phyloP scores from a whole-genome alignment of 2,329 filamentous ascomycete genomes.

The Neonectria punicea region DNA sequence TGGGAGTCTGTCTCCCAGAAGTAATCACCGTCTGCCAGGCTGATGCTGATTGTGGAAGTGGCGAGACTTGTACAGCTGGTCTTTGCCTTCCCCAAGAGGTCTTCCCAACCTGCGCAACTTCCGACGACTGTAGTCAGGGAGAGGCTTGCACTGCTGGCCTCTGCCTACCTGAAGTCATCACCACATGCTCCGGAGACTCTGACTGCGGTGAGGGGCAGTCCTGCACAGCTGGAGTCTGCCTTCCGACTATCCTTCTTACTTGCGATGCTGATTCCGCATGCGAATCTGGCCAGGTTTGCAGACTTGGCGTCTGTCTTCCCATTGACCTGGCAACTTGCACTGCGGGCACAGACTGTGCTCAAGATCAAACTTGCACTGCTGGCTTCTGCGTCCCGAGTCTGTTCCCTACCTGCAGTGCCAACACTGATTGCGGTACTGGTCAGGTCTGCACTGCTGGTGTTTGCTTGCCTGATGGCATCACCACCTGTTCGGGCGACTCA shows the following conservation, averaged over 20 bases:
- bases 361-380: constrained; percentile 1
- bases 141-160: constrained; percentile 5
- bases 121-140: neutral
- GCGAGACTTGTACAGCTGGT: neutral
- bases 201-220: neutral
- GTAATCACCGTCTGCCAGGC: constrained; percentile 2
- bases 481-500: neutral
- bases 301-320: constrained; percentile 2
- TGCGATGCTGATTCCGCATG: neutral
- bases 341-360: neutral
- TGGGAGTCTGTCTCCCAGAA: neutral
- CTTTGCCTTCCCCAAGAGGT: constrained; percentile 1
- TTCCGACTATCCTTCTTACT: neutral
- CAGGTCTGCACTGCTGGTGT: neutral
- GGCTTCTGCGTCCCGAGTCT: constrained; percentile 7
- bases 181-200: neutral
- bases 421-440: neutral
- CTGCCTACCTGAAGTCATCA: neutral
- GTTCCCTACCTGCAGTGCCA: neutral
- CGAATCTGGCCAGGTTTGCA: neutral
- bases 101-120: neutral
- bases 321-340: neutral
- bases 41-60: neutral
- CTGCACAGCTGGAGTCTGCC: neutral
- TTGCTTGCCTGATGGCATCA: neutral